Conservation (phyloP, 768 basidiomycete species). For the Nidularia sp. region DNA sequence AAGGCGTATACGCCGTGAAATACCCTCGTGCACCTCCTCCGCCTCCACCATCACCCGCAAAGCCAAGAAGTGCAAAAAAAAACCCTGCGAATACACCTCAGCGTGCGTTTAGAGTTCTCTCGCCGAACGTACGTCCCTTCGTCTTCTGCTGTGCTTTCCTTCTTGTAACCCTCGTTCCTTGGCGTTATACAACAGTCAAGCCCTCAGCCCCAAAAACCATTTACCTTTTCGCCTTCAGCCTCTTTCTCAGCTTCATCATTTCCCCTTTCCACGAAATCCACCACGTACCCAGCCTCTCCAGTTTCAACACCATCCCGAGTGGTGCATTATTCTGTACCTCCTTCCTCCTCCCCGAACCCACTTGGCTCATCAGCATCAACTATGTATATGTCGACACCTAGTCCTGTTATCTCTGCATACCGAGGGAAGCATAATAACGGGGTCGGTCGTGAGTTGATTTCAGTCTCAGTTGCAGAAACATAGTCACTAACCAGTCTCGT, state of each 20-base stretch:
- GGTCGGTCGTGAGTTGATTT: slow-evolving; percentile 30
- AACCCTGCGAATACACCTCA: slow-evolving; percentile 23
- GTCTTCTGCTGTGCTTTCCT: neutral
- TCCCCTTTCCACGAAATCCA: slow-evolving; percentile 6
- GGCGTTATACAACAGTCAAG: slow-evolving; percentile 21
- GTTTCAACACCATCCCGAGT: slow-evolving; percentile 35
- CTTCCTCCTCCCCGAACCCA: slow-evolving; percentile 17
- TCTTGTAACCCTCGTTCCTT: neutral
- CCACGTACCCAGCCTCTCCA: slow-evolving; percentile 32
- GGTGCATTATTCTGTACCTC: slow-evolving; percentile 27
- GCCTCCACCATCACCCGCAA: slow-evolving; percentile 25
- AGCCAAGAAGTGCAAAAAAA: slow-evolving; percentile 16
- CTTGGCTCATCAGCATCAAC: slow-evolving; percentile 25
- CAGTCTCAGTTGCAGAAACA: neutral
- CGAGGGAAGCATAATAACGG: slow-evolving; percentile 33
- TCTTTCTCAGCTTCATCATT: slow-evolving; percentile 23
- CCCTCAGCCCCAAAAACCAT: slow-evolving; percentile 39
- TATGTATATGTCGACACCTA: slow-evolving; percentile 30
- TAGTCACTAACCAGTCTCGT: neutral
- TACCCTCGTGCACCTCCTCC: slow-evolving; percentile 36
- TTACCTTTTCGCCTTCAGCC: slow-evolving; percentile 31
- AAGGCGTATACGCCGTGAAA: slow-evolving; percentile 34
- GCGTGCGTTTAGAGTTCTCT: slow-evolving; percentile 31
- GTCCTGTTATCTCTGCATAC: slow-evolving; percentile 39
- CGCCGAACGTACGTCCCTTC: slow-evolving; percentile 27